Base-by-base conservation (phyloP, 768 basidiomycete species). In the Leccinum aurantiacum region DNA sequence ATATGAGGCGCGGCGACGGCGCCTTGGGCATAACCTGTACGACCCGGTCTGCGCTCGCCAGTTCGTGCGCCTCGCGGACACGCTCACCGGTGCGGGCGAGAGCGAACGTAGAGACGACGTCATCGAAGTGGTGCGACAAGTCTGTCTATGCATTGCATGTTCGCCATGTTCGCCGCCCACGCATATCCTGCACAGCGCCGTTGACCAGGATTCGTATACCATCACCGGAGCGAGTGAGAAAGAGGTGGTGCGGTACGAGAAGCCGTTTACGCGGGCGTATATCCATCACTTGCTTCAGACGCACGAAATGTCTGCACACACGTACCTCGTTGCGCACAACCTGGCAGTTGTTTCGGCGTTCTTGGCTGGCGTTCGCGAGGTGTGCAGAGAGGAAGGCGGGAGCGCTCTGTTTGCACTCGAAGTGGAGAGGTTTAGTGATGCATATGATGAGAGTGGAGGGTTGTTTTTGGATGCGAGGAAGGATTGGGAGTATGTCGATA, bases 271-370 rank as follows among this genome's bases (percentile, higher is more conserved):
- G 5, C 79, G 81, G 14, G 88, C 89, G 3, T 95, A 95, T 64
- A 54, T 93, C 31, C 91, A 95, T 69, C 93, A 95, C 65, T 82
- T 95, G 14, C 76, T 94, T 37, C 87, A 89, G 54, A 93, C 93
- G 6, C 93, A 95, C 72, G 93, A 95, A 71, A 94, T 95, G 93
- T 84, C 87, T 0, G 88, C 91, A 1, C 91, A 95, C 64, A 69
- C 90, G 4, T 71, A 94, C 24, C 81, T 95, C 17, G 80, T 79
- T 11, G 78, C 86, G 74, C 93, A 95, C 71, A 95, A 95, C 64
- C 77, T 92, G 29, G 70, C 82, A 1, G 81, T 93, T 1, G 74
- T 92, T 27, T 82, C 86, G 44, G 69, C 75, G 1, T 91, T 95
- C 69, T 84, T 93, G 49, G 74, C 73, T 0, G 83, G 82, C 0